Evolutionary conservation across 2,329 filamentous ascomycete genomes (phyloP).

Genomic region (Aspergillus quadricinctus): DNA sequence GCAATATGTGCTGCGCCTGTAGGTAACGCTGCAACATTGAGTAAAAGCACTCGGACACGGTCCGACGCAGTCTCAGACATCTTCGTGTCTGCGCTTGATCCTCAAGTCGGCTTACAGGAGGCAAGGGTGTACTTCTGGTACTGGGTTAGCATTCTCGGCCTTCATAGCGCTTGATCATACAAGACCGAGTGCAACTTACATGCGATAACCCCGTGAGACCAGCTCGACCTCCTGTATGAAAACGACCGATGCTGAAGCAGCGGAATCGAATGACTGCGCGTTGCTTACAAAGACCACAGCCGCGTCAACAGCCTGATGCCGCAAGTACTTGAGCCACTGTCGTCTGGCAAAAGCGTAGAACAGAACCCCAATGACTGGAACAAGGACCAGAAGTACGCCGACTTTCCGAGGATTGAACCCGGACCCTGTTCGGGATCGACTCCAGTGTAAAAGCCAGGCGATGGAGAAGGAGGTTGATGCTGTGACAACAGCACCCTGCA

Average conservation of each 20-base stretch:
- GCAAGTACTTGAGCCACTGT: conserved; percentile 75
- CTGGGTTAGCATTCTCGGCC: conserved; percentile 17
- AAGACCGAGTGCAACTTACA: conserved; percentile 51
- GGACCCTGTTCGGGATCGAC: conserved; percentile 51
- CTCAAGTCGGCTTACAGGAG: conserved; percentile 88
- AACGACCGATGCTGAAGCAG: conserved; percentile 68
- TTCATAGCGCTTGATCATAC: conserved; percentile 9
- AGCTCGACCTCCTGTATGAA: conserved; percentile 94
- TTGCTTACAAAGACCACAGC: conserved; percentile 65
- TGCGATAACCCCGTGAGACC: conserved; percentile 81
- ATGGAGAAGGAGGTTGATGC: conserved; percentile 58
- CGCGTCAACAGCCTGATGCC: conserved; percentile 68
- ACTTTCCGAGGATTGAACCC: conserved; percentile 39
- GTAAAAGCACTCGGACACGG: conserved; percentile 65
- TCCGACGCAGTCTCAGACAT: conserved; percentile 73
- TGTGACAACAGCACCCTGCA: conserved; percentile 63
- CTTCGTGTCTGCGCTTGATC: conserved; percentile 73
- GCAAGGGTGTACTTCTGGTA: conserved; percentile 74
- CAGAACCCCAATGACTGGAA: conserved; percentile 51
- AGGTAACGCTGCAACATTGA: conserved; percentile 68
- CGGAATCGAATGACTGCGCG: conserved; percentile 76
- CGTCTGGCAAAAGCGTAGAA: conserved; percentile 70
- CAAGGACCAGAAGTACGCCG: conserved; percentile 39
- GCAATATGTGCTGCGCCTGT: conserved; percentile 64
- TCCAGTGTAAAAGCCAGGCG: conserved; percentile 69